A percentile compares a stretch with the other conserved stretches of the same genome.
Evolutionary conservation across 2,329 filamentous ascomycete genomes (phyloP).

Genomic region (Fusarium nurragi): DNA sequence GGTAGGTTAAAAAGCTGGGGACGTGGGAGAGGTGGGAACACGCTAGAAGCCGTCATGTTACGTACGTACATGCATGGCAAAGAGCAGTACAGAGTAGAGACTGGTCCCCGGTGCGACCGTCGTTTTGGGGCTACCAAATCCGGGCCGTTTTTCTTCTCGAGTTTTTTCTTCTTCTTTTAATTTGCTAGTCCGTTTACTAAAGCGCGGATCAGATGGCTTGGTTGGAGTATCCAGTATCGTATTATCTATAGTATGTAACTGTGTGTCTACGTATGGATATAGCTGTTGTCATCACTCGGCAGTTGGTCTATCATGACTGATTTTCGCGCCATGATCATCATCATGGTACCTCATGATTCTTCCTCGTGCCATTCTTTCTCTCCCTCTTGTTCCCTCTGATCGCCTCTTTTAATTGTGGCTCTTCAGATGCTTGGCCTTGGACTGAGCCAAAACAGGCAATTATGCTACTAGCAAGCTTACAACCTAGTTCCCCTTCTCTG

Average conservation of each 20-base stretch:
- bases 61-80: constrained; percentile 28
- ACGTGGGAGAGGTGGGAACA: constrained; percentile 6
- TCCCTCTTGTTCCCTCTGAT: background rate
- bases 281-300: background rate
- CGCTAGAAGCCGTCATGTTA: constrained; percentile 40
- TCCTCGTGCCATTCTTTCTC: background rate
- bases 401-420: constrained; percentile 23
- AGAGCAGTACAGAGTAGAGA: background rate
- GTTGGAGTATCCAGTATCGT: background rate
- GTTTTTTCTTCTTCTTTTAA: constrained; percentile 2
- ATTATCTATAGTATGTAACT: background rate
- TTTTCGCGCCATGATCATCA: constrained; percentile 2
- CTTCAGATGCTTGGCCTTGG: constrained; percentile 14
- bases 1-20: constrained; percentile 29
- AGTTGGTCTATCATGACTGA: constrained; percentile 4
- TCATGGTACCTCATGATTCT: background rate
- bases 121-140: constrained; percentile 22
- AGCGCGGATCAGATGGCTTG: constrained; percentile 17
- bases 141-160: constrained; percentile 27
- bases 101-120: constrained; percentile 28
- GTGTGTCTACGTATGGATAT: background rate
- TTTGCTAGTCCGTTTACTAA: constrained; percentile 5
- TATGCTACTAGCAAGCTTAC: constrained; percentile 14
- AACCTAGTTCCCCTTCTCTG: constrained; percentile 15
- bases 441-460: constrained; percentile 23